Base-by-base conservation (phyloP, 2,329 filamentous ascomycete genomes). In the Diaporthe caulivora region DNA sequence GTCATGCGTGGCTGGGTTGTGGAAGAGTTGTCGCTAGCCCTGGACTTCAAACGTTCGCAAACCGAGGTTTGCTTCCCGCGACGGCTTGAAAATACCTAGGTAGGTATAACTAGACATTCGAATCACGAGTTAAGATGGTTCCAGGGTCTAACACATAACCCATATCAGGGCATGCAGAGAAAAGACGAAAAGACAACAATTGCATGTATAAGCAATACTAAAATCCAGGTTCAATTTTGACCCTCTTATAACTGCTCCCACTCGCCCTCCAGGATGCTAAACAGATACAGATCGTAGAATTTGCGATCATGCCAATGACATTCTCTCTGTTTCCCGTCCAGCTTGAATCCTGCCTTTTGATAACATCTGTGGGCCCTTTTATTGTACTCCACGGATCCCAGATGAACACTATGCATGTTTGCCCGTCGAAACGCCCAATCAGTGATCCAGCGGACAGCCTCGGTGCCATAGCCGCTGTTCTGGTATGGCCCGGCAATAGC, bases 391-490 rank as follows among this genome's bases (percentile, higher is more conserved):
- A 84, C 82, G 2, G 78, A 80, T 8, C 77, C 74, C 7, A 86
- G 80, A 40, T 76, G 77, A 42, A 86, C 79, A 26, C 80, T 77
- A 73, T 86, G 84, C 79, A 85, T 71, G 10, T 81, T 82, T 10
- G 78, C 81, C 10, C 77, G 75, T 26, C 77, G 72, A 75, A 86
- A 86, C 1, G 80, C 84, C 78, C 82, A 85, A 26, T 82, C 77
- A 13, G 85, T 58, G 2, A 74, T 79, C 83, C 83, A 86, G 10
- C 75, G 67, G 34, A 85, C 83, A 4, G 83, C 81, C 72, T 86
- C 84, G 31, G 74, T 75, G 15, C 84, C 84, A 74, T 85, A 85
- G 0, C 84, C 84, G n/a, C 79, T 74, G 11, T 79, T 78, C 54
- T 84, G 84, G 73, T 81, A 82, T 7, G 67, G 55, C 0, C 78